Percentiles rank a stretch among this genome's conserved stretches.
phyloP scores from a whole-genome alignment of 108 stramenopile species.

The Cylindrotheca closterium region DNA sequence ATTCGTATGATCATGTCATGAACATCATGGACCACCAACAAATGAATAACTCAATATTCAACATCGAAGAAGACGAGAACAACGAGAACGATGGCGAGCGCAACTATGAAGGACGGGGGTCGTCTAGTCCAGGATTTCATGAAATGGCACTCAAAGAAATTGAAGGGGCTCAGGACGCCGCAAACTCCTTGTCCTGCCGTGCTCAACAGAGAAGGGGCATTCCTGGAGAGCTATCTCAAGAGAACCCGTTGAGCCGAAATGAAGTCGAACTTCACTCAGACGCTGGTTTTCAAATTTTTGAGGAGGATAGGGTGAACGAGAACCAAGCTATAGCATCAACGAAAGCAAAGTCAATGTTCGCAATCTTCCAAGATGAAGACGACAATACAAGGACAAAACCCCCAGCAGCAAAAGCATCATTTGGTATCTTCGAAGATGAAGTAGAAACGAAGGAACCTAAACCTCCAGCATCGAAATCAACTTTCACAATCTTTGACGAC shows the following conservation, averaged over 20 bases:
- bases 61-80: conserved; percentile 11
- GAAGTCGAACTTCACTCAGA: background rate
- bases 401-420: background rate
- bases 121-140: conserved; percentile 13
- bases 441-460: conserved; percentile 1
- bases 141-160: conserved; percentile 13
- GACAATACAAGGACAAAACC: conserved; percentile 13
- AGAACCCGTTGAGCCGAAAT: background rate
- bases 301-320: background rate
- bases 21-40: conserved; percentile 3
- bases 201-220: background rate
- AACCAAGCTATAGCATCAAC: background rate
- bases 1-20: conserved; percentile 22
- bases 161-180: background rate
- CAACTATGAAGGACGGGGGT: conserved; percentile 18
- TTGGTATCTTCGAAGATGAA: conserved; percentile 22
- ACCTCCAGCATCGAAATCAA: background rate
- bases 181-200: background rate
- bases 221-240: background rate
- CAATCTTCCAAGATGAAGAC: conserved; percentile 27
- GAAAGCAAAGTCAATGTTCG: conserved; percentile 8
- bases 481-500: conserved; percentile 19
- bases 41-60: conserved; percentile 28
- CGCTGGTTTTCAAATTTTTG: conserved; percentile 8
- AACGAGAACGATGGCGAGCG: conserved; percentile 20